Conservation (phyloP, 108 stramenopile genomes). For the Cyclotella choctawhatcheeana region DNA sequence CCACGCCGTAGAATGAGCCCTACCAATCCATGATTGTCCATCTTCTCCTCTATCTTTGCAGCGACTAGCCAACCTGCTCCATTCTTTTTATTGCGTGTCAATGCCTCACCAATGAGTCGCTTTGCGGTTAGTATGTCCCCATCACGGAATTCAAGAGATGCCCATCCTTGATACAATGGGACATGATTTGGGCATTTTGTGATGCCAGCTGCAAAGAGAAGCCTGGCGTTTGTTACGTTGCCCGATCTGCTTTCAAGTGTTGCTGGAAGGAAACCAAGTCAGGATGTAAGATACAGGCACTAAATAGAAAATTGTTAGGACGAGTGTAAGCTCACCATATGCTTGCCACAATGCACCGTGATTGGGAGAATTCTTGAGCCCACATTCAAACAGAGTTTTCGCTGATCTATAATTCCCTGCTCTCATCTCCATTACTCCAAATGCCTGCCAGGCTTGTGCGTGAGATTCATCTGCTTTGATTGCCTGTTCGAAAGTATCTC, state of each 20-base stretch:
- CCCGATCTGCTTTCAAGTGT: constrained; percentile 68
- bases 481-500: constrained; percentile 69
- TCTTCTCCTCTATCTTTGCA: constrained; percentile 64
- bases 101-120: constrained; percentile 72
- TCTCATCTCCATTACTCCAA: constrained; percentile 89
- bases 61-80: constrained; percentile 82
- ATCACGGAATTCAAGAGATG: constrained; percentile 69
- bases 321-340: constrained; percentile 51
- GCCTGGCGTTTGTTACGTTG: constrained; percentile 62
- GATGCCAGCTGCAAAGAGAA: constrained; percentile 74
- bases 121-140: constrained; percentile 70
- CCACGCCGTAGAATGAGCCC: constrained; percentile 72
- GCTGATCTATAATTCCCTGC: constrained; percentile 77
- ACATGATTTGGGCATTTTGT: constrained; percentile 68
- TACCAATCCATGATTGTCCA: constrained; percentile 65
- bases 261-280: constrained; percentile 3
- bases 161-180: constrained; percentile 82
- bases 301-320: neutral
- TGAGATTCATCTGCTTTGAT: constrained; percentile 65
- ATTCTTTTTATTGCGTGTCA: constrained; percentile 71
- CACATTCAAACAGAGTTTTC: constrained; percentile 73
- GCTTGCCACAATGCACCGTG: constrained; percentile 88
- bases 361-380: constrained; percentile 68
- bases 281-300: neutral
- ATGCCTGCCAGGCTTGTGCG: constrained; percentile 90